Evolutionary conservation across 805 yeast genomes (phyloP).

Genomic region (Brettanomyces bruxellensis): DNA sequence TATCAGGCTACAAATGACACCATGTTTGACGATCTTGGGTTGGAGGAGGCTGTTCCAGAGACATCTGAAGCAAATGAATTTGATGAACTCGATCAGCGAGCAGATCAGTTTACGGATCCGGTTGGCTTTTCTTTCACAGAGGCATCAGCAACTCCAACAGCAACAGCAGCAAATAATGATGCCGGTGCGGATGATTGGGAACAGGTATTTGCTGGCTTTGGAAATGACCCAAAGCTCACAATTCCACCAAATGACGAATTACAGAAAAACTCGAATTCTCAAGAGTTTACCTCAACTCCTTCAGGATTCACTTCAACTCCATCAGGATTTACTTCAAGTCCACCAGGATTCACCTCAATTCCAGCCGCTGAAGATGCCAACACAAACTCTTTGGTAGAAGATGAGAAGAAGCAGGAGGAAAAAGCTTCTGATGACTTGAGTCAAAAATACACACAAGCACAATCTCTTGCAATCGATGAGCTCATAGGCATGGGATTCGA

Average conservation of each 20-base stretch:
- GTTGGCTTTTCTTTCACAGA: slow-evolving; percentile 20
- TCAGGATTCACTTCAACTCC: neutral
- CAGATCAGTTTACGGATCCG: slow-evolving; percentile 13
- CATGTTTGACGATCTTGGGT: slow-evolving; percentile 27
- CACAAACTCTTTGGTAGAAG: neutral
- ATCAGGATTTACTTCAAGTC: neutral
- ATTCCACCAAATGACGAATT: neutral
- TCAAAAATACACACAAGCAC: slow-evolving; percentile 18
- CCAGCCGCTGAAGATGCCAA: neutral
- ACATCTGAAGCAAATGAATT: slow-evolving; percentile 14
- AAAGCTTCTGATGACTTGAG: slow-evolving; percentile 1
- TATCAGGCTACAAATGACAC: slow-evolving; percentile 9
- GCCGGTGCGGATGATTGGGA: slow-evolving; percentile 77
- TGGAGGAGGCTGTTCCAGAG: slow-evolving; percentile 24
- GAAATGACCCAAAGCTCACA: slow-evolving; percentile 33
- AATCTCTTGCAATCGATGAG: slow-evolving; percentile 56
- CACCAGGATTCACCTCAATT: neutral
- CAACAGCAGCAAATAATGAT: slow-evolving; percentile 14
- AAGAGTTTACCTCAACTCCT: neutral
- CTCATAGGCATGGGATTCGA: slow-evolving; percentile 86
- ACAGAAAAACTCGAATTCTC: slow-evolving; percentile 9
- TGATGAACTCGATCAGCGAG: slow-evolving; percentile 29
- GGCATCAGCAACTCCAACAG: slow-evolving; percentile 2
- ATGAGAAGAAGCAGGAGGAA: neutral
- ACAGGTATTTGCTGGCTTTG: slow-evolving; percentile 83